Evolutionary conservation across 2,329 filamentous ascomycete genomes (phyloP), one percentile per base, ranked within the genome.

Genomic region (Amauroascus verrucosus): DNA sequence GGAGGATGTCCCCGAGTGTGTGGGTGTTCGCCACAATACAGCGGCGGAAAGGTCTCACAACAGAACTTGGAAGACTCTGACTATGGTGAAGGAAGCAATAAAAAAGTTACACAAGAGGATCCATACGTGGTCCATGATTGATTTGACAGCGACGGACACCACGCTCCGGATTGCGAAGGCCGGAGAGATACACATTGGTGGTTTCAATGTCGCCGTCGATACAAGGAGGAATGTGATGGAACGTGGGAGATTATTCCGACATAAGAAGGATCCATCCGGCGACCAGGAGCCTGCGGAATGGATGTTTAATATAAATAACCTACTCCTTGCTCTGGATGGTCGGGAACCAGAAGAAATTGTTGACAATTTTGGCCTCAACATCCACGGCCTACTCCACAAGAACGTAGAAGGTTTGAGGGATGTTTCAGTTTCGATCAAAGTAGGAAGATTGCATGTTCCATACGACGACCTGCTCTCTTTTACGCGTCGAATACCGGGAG

Each of bases 161-260:
- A 83, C 84, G 5, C 65, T 95, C 51, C 84, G 83, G 54, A 75
- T 97, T 32, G 75, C 84, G 22, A 86, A 89, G 59, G 86, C 95
- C 24, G 93, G 93, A 20, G 86, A 83, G 57, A 68, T 97, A 41
- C 87, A 95, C 64, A 75, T 96, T 53, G 91, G 90, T 54, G 87
- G 81, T 61, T 80, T 96, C 62, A 89, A 86, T 13, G 74, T 95
- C 56, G 86, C 88, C 4, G 86, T 98, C 51, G 91, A 98, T 65
- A 97, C 93, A 6, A 78, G 94, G 61, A 83, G 82, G 57, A 94
- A 95, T 71, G 91, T 90, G 70, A 88, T 95, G 28, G 90, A 96
- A 65, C 82, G 89, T 52, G 88, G 88, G 55, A 85, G 89, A 43
- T 84, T 95, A 62, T 95, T 95, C 69, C 84, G 90, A 61, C 87